phyloP scores from a whole-genome alignment of 345 rosid genomes.

The Heritiera littoralis region DNA sequence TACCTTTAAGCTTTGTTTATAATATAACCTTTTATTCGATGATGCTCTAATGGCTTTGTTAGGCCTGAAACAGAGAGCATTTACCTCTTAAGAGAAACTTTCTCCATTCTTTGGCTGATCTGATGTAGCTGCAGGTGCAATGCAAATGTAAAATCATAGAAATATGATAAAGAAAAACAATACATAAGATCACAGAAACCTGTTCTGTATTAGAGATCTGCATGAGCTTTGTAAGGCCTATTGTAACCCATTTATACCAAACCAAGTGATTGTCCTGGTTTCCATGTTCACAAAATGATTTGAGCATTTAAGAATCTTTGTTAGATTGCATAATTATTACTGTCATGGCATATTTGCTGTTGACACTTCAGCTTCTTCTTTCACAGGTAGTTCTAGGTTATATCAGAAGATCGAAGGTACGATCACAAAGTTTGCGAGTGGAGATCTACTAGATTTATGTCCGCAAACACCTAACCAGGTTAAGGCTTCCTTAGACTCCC shows the following conservation, averaged over 20 bases:
- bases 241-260: too few relatives aligned
- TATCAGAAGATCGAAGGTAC: background rate
- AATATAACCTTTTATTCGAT: background rate
- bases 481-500: background rate
- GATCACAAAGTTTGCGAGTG: background rate
- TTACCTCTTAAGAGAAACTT: background rate
- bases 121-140: background rate
- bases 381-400: background rate
- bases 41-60: background rate
- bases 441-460: background rate
- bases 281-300: too few relatives aligned
- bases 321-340: too few relatives aligned
- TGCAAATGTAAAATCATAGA: background rate
- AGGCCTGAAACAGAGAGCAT: background rate
- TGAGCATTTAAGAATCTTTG: too few relatives aligned
- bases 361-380: background rate
- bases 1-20: background rate
- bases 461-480: background rate
- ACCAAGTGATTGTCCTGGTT: too few relatives aligned
- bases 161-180: background rate
- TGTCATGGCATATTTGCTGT: background rate
- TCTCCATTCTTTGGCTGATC: background rate
- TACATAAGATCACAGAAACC: background rate
- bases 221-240: too few relatives aligned
- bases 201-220: background rate